Conservation (phyloP, 2,329 filamentous ascomycete genomes). For the Clonostachys solani region DNA sequence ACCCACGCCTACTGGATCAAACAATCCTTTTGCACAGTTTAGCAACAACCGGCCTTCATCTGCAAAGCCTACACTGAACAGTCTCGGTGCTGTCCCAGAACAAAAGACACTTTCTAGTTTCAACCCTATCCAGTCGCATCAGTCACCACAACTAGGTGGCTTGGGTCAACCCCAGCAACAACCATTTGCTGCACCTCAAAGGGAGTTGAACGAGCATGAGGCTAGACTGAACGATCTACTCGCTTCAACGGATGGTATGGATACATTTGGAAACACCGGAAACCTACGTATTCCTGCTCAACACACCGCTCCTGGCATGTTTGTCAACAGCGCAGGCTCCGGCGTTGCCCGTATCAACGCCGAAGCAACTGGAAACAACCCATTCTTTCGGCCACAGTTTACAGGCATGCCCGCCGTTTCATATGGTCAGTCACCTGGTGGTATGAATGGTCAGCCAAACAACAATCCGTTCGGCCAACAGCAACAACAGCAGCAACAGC, state of each 20-base stretch:
- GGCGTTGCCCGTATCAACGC: slow-evolving; percentile 67
- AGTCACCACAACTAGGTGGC: slow-evolving; percentile 8
- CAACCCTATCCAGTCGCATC: slow-evolving; percentile 37
- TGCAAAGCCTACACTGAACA: slow-evolving; percentile 55
- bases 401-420: slow-evolving; percentile 67
- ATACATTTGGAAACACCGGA: slow-evolving; percentile 97
- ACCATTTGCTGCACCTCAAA: slow-evolving; percentile 31
- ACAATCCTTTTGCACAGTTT: slow-evolving; percentile 93
- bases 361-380: slow-evolving; percentile 80
- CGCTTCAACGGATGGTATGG: slow-evolving; percentile 83
- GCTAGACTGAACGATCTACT: slow-evolving; percentile 83
- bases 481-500: slow-evolving; percentile 33
- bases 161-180: background rate
- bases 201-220: slow-evolving; percentile 57
- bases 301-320: slow-evolving; percentile 92
- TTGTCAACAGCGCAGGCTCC: slow-evolving; percentile 90
- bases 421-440: slow-evolving; percentile 48
- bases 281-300: slow-evolving; percentile 93
- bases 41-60: slow-evolving; percentile 51
- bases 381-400: slow-evolving; percentile 80
- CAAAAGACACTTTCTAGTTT: slow-evolving; percentile 69
- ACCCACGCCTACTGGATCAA: slow-evolving; percentile 87
- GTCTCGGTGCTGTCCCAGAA: slow-evolving; percentile 73
- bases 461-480: slow-evolving; percentile 56
- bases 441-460: slow-evolving; percentile 45